Evolutionary conservation across 768 basidiomycete species (phyloP).

Genomic region (Russula lepida): DNA sequence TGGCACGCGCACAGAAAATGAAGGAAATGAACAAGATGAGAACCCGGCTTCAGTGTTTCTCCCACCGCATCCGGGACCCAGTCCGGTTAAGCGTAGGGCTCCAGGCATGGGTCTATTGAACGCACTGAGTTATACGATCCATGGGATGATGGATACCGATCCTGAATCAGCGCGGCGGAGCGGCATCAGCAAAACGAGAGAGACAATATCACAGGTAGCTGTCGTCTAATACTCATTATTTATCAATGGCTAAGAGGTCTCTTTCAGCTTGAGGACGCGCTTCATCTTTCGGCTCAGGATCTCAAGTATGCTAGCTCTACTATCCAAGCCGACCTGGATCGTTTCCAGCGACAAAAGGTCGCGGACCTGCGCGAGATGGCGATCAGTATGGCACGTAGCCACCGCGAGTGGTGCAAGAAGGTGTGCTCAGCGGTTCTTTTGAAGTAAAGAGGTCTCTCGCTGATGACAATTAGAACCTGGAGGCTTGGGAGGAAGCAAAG

Average conservation of each 20-base stretch:
- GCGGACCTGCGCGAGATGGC: slow-evolving; percentile 92
- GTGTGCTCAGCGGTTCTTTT: slow-evolving; percentile 34
- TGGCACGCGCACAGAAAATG: slow-evolving; percentile 7
- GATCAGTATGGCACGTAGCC: slow-evolving; percentile 80
- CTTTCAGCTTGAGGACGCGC: slow-evolving; percentile 82
- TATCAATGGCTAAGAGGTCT: slow-evolving; percentile 5
- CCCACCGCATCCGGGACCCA: slow-evolving; percentile 76
- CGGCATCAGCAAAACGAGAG: slow-evolving; percentile 88
- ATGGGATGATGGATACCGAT: slow-evolving; percentile 98
- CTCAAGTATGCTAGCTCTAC: slow-evolving; percentile 94
- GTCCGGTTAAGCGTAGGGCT: slow-evolving; percentile 49
- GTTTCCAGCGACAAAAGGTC: slow-evolving; percentile 98
- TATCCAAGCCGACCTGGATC: slow-evolving; percentile 94
- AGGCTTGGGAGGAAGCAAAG: slow-evolving; percentile 96
- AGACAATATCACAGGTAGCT: slow-evolving; percentile 86
- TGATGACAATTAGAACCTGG: slow-evolving; percentile 61
- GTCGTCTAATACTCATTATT: neutral
- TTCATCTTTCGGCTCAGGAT: slow-evolving; percentile 87
- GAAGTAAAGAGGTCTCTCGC: neutral
- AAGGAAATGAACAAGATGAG: slow-evolving; percentile 27
- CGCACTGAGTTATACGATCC: slow-evolving; percentile 88
- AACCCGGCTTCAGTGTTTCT: slow-evolving; percentile 40
- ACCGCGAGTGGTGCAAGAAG: slow-evolving; percentile 96
- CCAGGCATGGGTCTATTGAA: slow-evolving; percentile 83
- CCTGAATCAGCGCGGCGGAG: slow-evolving; percentile 93